A percentile compares a stretch with the other conserved stretches of the same genome.
Conservation (phyloP, 371 early-diverging fungal genomes). For the Apophysomyces ossiformis region DNA sequence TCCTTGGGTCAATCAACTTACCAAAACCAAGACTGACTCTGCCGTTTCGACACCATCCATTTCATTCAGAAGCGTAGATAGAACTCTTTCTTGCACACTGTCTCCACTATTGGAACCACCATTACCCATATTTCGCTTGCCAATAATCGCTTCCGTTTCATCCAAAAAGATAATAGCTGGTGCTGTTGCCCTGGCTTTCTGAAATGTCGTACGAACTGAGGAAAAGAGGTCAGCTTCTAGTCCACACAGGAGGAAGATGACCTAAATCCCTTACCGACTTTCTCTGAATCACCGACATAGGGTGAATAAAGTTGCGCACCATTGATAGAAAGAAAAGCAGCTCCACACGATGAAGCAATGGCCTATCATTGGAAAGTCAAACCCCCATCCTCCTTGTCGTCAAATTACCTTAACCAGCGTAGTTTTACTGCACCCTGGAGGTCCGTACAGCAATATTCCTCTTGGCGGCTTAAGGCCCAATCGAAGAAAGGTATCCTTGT, state of each 20-base stretch:
- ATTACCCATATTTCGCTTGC: slow-evolving; percentile 80
- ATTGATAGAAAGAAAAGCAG: slow-evolving; percentile 86
- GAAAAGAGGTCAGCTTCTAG: neutral
- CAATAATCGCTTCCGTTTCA: slow-evolving; percentile 98
- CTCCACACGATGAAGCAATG: slow-evolving; percentile 78
- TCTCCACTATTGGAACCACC: slow-evolving; percentile 71
- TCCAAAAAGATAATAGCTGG: slow-evolving; percentile 98
- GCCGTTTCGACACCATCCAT: slow-evolving; percentile 95
- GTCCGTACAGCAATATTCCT: slow-evolving; percentile 96
- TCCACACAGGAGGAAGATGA: neutral
- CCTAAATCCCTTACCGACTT: slow-evolving; percentile 51
- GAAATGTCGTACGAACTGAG: slow-evolving; percentile 79
- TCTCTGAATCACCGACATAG: slow-evolving; percentile 95
- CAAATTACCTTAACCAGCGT: slow-evolving; percentile 81
- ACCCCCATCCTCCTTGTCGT: too few relatives aligned
- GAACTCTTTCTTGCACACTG: slow-evolving; percentile 85
- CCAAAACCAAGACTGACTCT: slow-evolving; percentile 79
- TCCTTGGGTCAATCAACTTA: slow-evolving; percentile 23
- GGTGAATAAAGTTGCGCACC: slow-evolving; percentile 92
- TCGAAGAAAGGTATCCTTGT: slow-evolving; percentile 71
- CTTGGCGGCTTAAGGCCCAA: slow-evolving; percentile 86
- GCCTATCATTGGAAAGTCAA: slow-evolving; percentile 35
- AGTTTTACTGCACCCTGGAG: slow-evolving; percentile 98
- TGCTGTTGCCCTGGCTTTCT: slow-evolving; percentile 81
- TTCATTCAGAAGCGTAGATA: slow-evolving; percentile 93